Base-by-base conservation (phyloP, 495 filamentous ascomycete genomes). In the Talaromyces liani region DNA sequence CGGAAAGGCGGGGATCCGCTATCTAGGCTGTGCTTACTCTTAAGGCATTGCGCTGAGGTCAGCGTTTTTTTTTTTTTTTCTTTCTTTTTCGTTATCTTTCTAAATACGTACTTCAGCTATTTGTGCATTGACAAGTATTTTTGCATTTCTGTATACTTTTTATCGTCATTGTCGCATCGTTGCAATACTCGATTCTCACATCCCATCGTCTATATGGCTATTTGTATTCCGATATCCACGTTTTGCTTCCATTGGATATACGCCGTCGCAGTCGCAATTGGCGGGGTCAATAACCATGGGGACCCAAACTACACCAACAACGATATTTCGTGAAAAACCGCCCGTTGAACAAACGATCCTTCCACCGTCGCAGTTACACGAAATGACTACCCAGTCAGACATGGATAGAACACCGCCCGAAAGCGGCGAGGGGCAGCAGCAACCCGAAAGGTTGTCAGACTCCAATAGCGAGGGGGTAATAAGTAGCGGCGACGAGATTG, bases 1-100 rank as follows among this genome's bases (percentile, higher is more conserved):
- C 51, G 51, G 51, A 55, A 55, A 29, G 20, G 51, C 51, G 51
- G 51, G 51, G 51, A 29, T 55, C 51, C 51, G 51, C 51, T 55
- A 29, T 55, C n/a, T 55, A 55, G 51, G 51, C 51, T 55, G 51
- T 55, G 51, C 51, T 14, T 18, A 6, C 41, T 18, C 16, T 49
- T 1, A 7, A 31, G 29, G 29, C 29, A 5, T 18, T 14, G 22
- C 6, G 8, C n/a, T 20, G 47, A 33, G n/a, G n/a, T 12, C 51
- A 25, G 20, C 18, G 22, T 24, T 54, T 18, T 29, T 6, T 29
- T 24, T 10, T 25, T 55, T 24, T 7, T 55, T 54, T 8, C 14
- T 20, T 29, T n/a, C n/a, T n/a, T n/a, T n/a, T n/a, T n/a, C n/a
- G n/a, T n/a, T n/a, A n/a, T n/a, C 20, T 3, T 24, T 55, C 20